Conservation (phyloP, 176 grass and related monocot species). For the Stipa capillata region DNA sequence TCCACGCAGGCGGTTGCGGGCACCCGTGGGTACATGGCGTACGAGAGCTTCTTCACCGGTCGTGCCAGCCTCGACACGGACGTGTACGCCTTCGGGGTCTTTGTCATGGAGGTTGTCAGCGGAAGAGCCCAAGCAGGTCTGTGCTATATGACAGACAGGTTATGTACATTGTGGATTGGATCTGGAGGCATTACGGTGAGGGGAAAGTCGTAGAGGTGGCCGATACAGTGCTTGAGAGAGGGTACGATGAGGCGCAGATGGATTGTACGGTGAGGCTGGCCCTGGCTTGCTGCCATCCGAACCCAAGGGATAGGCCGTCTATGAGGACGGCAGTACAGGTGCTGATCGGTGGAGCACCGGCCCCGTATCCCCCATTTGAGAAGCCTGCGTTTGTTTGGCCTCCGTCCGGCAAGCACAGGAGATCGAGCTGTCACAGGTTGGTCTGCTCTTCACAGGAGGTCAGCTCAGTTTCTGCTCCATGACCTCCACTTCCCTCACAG, state of each 20-base stretch:
- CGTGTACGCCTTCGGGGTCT: slow-evolving; percentile 35
- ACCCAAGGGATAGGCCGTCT: too few relatives aligned
- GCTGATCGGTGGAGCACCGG: too few relatives aligned
- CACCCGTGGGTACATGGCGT: too few relatives aligned
- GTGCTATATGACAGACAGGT: not conserved
- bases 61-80: too few relatives aligned
- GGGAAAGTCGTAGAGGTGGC: not conserved
- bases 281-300: too few relatives aligned
- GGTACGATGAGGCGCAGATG: too few relatives aligned
- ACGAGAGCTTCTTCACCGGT: too few relatives aligned
- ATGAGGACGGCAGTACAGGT: too few relatives aligned
- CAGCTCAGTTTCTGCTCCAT: not conserved
- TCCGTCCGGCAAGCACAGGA: not conserved
- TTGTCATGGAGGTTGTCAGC: slow-evolving; percentile 36
- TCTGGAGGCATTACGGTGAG: not conserved
- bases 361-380: too few relatives aligned
- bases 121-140: not conserved
- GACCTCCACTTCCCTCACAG: not conserved
- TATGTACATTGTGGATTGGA: not conserved
- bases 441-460: not conserved
- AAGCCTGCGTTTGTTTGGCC: too few relatives aligned
- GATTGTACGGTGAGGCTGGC: too few relatives aligned
- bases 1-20: too few relatives aligned
- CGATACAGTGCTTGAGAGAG: not conserved
- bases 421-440: not conserved